Conservation (phyloP, 208 protist genomes). For the Trypanosoma melophagium region DNA sequence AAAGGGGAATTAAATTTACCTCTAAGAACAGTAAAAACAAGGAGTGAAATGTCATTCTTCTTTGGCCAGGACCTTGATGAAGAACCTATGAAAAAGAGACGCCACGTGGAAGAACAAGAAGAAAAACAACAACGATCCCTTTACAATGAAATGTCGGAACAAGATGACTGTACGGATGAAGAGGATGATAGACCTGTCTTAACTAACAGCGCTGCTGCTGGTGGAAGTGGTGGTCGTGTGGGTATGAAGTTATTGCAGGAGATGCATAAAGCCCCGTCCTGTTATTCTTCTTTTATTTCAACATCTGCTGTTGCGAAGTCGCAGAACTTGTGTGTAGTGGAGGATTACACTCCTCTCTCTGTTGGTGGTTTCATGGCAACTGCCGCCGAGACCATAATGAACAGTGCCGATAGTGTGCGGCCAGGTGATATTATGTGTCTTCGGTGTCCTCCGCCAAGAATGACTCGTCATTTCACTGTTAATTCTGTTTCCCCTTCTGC, state of each 20-base stretch:
- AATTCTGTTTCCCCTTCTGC: background rate
- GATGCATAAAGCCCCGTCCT: conserved; percentile 40
- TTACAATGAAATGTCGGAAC: conserved; percentile 36
- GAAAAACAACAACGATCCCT: conserved; percentile 3
- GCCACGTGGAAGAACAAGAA: conserved; percentile 11
- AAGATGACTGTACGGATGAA: conserved; percentile 45
- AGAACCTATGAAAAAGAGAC: conserved; percentile 16
- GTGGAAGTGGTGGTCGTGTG: conserved; percentile 27
- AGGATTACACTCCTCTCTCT: conserved; percentile 75
- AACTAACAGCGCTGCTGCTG: conserved; percentile 1
- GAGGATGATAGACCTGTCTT: conserved; percentile 19
- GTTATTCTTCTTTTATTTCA: background rate
- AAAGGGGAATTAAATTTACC: background rate
- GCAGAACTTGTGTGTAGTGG: conserved; percentile 35
- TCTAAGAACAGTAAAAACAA: background rate
- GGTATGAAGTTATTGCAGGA: conserved; percentile 46
- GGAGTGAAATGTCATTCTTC: conserved; percentile 19
- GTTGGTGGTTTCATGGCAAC: conserved; percentile 76
- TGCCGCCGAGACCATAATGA: conserved; percentile 8
- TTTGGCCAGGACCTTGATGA: conserved; percentile 12
- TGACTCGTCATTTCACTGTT: background rate
- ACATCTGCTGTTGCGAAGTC: background rate
- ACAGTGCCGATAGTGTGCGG: conserved; percentile 7
- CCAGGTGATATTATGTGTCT: conserved; percentile 31
- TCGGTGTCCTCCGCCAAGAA: conserved; percentile 10